Conservation (phyloP, 768 basidiomycete species). For the Pleurotus djamor region DNA sequence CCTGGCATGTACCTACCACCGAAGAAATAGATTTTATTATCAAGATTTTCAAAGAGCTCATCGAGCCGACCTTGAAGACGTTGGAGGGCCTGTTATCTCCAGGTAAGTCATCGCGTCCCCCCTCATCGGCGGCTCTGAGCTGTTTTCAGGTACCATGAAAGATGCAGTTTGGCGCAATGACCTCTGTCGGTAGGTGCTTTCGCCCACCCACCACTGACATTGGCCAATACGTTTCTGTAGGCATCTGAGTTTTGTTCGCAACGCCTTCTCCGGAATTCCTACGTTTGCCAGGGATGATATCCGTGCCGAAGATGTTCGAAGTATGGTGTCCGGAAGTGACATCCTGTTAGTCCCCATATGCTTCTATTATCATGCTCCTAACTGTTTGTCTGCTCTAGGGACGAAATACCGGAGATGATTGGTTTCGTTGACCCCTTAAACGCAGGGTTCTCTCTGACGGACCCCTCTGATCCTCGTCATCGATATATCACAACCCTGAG, state of each 20-base stretch:
- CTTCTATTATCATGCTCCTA: neutral
- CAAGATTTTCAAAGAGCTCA: constrained; percentile 61
- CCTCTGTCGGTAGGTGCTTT: constrained; percentile 64
- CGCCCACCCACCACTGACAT: neutral
- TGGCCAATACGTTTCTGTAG: constrained; percentile 25
- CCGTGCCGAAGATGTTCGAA: constrained; percentile 42
- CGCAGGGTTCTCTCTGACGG: constrained; percentile 66
- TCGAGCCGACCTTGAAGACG: constrained; percentile 57
- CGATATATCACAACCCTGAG: constrained; percentile 57
- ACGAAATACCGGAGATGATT: constrained; percentile 80
- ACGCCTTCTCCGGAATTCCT: constrained; percentile 74
- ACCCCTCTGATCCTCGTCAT: constrained; percentile 64
- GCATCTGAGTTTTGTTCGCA: constrained; percentile 69
- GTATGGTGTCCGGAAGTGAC: constrained; percentile 52
- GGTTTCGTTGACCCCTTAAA: constrained; percentile 57
- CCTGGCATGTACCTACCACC: constrained; percentile 74
- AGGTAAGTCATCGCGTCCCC: constrained; percentile 24
- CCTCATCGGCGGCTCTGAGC: constrained; percentile 6
- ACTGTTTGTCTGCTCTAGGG: constrained; percentile 30
- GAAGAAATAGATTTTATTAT: constrained; percentile 78
- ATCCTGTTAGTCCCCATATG: constrained; percentile 49
- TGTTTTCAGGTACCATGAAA: constrained; percentile 35
- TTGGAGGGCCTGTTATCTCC: constrained; percentile 58
- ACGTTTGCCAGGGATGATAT: constrained; percentile 58
- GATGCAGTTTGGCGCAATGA: constrained; percentile 80